Evolutionary conservation across 1,284 basidiomycete species (phyloP).

Genomic region (Naganishia liquefaciens): DNA sequence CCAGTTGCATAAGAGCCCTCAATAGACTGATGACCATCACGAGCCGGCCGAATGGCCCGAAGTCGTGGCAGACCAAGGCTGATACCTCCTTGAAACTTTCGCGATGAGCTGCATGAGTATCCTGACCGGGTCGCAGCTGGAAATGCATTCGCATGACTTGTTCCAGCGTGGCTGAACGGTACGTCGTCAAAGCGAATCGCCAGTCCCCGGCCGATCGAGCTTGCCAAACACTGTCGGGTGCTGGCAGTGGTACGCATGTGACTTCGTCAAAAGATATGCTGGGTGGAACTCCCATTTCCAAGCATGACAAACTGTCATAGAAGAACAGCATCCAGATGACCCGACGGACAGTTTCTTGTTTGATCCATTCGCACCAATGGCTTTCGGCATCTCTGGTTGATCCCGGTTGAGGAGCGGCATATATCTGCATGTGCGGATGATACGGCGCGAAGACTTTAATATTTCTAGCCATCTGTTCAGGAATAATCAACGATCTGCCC

Average conservation of each 20-base stretch:
- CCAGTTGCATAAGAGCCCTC: conserved; percentile 54
- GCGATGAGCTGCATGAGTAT: conserved; percentile 16
- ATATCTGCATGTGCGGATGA: conserved; percentile 18
- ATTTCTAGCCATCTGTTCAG: conserved; percentile 17
- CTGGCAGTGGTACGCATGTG: conserved; percentile 52
- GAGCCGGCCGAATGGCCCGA: conserved; percentile 55
- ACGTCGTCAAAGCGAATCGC: conserved; percentile 45
- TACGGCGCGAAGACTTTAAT: conserved; percentile 13
- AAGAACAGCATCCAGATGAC: conserved; percentile 55
- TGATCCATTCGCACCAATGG: conserved; percentile 55
- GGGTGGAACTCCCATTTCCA: conserved; percentile 53
- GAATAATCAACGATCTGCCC: background rate
- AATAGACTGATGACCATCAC: conserved; percentile 53
- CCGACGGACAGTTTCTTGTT: conserved; percentile 52
- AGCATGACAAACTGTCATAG: conserved; percentile 54
- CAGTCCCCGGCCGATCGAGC: conserved; percentile 52
- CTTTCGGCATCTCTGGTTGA: background rate
- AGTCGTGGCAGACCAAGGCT: conserved; percentile 43
- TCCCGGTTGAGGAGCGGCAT: background rate
- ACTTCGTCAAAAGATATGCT: conserved; percentile 50
- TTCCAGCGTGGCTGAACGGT: conserved; percentile 48
- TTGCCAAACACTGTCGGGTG: conserved; percentile 54
- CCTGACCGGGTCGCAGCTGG: conserved; percentile 34
- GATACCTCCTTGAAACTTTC: conserved; percentile 31
- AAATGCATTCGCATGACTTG: conserved; percentile 51